Base-by-base conservation (phyloP, 2,329 filamentous ascomycete species). In the Pseudogymnoascus sp. region DNA sequence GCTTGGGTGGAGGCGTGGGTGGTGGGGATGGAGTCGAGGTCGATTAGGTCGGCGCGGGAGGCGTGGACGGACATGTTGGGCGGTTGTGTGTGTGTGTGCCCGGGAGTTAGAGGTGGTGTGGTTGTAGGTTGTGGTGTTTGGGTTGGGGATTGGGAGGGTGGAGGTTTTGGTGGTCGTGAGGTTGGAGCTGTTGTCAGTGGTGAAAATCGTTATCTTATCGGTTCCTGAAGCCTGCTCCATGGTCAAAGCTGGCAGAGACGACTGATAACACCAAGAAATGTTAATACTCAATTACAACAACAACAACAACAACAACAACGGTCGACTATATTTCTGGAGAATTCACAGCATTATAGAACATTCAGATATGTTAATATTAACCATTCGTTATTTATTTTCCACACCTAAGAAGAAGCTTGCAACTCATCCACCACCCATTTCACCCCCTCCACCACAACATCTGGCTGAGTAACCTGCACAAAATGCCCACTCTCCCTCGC, bases 381-480 rank as follows among this genome's bases (percentile, higher is more conserved):
- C 21, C 18, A 8, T 28, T n/a, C 1, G 6, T 12, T 28, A 28
- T 50, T 50, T 25, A 28, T 7, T 10, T 44, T 34, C 21, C 11
- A 5, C 28, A 14, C 37, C 25, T 36, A 36, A 18, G 64, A 16
- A 25, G 44, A 28, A 50, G 21, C 3, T 14, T 50, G 5, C 44
- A 50, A n/a, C 16, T 72, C 66, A 63, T 67, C 61, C 42, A 73
- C 23, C 31, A 73, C 70, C 73, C 71, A 75, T 63, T 70, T 70
- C 18, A 75, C 71, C 62, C 70, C 73, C 61, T 72, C 72, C 37
- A 72, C 71, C 67, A 75, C 69, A 62, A 72, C 50, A 16, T 75
- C 73, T 34, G 75, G 74, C 66, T 75, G 69, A 34, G 70, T 75
- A 34, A 76, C 36, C 60, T 76, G 71, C 2, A 76, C 67, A 68